Evolutionary conservation across 495 filamentous ascomycete species (phyloP), one percentile per base, ranked within the genome.

Genomic region (Aspergillus nanangensis): DNA sequence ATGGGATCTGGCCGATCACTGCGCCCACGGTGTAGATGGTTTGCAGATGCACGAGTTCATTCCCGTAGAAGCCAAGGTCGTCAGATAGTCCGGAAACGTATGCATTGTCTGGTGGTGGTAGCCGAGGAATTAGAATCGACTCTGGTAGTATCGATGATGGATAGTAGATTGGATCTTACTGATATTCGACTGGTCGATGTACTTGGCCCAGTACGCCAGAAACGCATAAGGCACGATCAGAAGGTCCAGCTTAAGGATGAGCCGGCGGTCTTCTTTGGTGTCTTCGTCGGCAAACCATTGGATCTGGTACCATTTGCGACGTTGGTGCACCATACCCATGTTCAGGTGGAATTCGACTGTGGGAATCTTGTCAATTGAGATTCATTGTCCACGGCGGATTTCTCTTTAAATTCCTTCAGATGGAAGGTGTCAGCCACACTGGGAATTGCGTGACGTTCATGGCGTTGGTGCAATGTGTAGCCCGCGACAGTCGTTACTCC

Each of bases 21-120:
- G 69, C 69, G n/a, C 75, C 75, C 33, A 79, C 50, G 11, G 67
- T 72, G 51, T 75, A 77, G 38, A 74, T 58, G 1, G 70, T 75
- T 40, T 74, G 69, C 4, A 75, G 61, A 18, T 72, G 61, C 14
- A 74, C 65, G 24, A 75, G 64, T 52, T 77, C 60, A 56, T 77
- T 76, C 34, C 71, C 71, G 11, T 67, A 37, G 38, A 77, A 61
- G 2, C 50, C 45, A 14, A 58, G 27, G 22, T 63, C 57, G 35
- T 55, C 55, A 17, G 60, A 56, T 5, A 63, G 41, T 3, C 60
- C 58, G 24, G 51, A 58, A 5, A 59, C 57, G 25, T 63, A 63
- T 23, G 60, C 57, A 55, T 60, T 63, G 47, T 61, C 54, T 61
- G 24, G 9, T n/a, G n/a, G n/a, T n/a, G 2, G 8, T 20, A 11